Evolutionary conservation across 352 stramenopile genomes (phyloP).

Genomic region (Phytophthora pistaciae): DNA sequence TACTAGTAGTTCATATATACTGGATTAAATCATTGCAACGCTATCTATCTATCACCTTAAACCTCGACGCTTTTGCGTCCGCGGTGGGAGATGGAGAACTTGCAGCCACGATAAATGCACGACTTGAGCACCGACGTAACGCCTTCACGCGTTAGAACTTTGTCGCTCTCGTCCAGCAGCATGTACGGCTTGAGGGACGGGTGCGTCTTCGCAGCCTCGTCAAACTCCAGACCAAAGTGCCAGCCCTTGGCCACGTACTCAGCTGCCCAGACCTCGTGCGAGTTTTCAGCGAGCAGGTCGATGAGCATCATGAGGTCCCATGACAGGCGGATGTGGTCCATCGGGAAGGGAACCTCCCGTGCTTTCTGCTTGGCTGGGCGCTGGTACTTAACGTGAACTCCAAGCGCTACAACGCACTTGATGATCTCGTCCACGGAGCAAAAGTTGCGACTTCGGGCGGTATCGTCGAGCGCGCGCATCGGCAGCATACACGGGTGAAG

Average conservation of each 20-base stretch:
- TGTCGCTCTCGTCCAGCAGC: slow-evolving; percentile 60
- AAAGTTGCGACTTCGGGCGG: slow-evolving; percentile 51
- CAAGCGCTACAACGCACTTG: slow-evolving; percentile 67
- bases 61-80: not conserved
- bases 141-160: slow-evolving; percentile 53
- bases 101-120: slow-evolving; percentile 60
- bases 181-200: slow-evolving; percentile 73
- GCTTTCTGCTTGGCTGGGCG: slow-evolving; percentile 28
- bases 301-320: slow-evolving; percentile 76
- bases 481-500: slow-evolving; percentile 65
- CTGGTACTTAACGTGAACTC: slow-evolving; percentile 45
- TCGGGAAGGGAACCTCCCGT: slow-evolving; percentile 35
- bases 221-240: slow-evolving; percentile 46
- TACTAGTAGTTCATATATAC: not conserved
- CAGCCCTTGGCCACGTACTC: slow-evolving; percentile 58
- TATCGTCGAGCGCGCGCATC: slow-evolving; percentile 52
- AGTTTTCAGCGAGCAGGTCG: slow-evolving; percentile 75
- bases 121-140: slow-evolving; percentile 63
- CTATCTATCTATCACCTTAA: not conserved
- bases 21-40: not conserved
- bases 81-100: slow-evolving; percentile 43
- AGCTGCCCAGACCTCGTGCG: slow-evolving; percentile 74
- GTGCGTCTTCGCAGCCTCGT: slow-evolving; percentile 52
- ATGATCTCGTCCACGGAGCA: slow-evolving; percentile 63
- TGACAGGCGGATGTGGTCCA: slow-evolving; percentile 49